Evolutionary conservation across 441 rosid genomes (phyloP), one percentile per base, ranked within the genome.

Genomic region (Hura crepitans): DNA sequence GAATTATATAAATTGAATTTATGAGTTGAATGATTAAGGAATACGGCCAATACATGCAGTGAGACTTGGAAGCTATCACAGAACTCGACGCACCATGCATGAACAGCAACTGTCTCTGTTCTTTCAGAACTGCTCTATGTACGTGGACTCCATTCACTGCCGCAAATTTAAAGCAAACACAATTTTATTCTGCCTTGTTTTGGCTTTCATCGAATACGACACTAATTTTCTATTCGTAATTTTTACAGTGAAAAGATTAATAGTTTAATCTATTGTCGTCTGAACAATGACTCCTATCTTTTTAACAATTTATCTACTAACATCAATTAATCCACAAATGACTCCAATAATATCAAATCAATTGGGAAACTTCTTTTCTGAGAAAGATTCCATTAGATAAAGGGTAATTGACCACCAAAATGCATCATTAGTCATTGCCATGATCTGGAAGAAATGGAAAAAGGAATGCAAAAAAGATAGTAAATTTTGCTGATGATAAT

Each of bases 61-160:
- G 72, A 62, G 39, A 72, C 67, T 43, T 71, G 66, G 73, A 68
- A 71, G 17, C 59, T 10, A 8, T 49, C 69, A 53, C 79, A 30
- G 7, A 63, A 51, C 30, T 37, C 76, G 33, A 68, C 49, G 49
- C 73, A 28, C 54, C 66, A 55, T 78, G 75, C 78, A 78, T 71
- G 81, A 51, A 68, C 27, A 42, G 61, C 81, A 78, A 28, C 53
- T 78, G 78, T 73, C 74, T 57, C 0, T 4, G 4, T 10, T 14
- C 71, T 33, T 72, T 0, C 65, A 33, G 14, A 47, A 5, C 35
- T 30, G 12, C 20, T 9, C n/a, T 35, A n/a, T 63, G 33, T 68
- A 73, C 77, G 80, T 77, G 80, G 43, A 69, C 33, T 33, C 6
- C 20, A 70, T 42, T 49, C 54, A 25, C 70, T 72, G 72, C 54